phyloP scores from a whole-genome alignment of 2,329 filamentous ascomycete species.

The Fusarium sp. region DNA sequence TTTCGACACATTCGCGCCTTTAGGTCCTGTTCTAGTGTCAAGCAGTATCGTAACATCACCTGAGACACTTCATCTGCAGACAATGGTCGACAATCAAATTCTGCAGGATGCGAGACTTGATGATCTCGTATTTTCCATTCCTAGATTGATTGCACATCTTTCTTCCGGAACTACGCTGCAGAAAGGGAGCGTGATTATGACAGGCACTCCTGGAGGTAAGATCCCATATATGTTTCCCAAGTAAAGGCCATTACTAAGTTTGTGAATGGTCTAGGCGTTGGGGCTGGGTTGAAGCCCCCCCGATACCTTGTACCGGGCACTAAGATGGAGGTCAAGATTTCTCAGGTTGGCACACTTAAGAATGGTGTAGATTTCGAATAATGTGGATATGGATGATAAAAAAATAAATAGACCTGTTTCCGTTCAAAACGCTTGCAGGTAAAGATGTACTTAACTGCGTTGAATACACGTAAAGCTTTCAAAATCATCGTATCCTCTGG shows the following conservation, averaged over 20 bases:
- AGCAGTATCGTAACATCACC: constrained; percentile 58
- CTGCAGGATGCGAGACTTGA: constrained; percentile 57
- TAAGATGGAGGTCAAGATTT: constrained; percentile 55
- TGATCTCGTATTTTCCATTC: constrained; percentile 61
- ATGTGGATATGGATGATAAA: too few species aligned
- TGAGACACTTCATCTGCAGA: constrained; percentile 57
- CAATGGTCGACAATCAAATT: constrained; percentile 60
- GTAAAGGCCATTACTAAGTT: not conserved
- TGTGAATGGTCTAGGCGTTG: constrained; percentile 52
- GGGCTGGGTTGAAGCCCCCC: constrained; percentile 57
- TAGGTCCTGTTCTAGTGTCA: constrained; percentile 63
- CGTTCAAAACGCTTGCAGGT: too few species aligned
- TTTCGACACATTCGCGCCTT: constrained; percentile 67
- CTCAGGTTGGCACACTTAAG: constrained; percentile 54
- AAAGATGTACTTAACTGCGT: too few species aligned
- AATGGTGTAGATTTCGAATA: constrained; percentile 50
- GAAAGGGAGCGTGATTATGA: constrained; percentile 60
- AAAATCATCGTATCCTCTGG: too few species aligned
- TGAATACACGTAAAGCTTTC: too few species aligned
- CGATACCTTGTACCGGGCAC: constrained; percentile 55
- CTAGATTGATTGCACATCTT: constrained; percentile 53
- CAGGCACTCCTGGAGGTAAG: constrained; percentile 55
- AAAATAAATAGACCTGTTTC: too few species aligned
- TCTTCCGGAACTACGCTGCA: constrained; percentile 58
- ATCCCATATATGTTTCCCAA: fast-evolving